These are phyloP conservation scores for Kandelia obovata DNA, from an alignment of 345 rosid species.

Conservation along the genomic window DNA sequence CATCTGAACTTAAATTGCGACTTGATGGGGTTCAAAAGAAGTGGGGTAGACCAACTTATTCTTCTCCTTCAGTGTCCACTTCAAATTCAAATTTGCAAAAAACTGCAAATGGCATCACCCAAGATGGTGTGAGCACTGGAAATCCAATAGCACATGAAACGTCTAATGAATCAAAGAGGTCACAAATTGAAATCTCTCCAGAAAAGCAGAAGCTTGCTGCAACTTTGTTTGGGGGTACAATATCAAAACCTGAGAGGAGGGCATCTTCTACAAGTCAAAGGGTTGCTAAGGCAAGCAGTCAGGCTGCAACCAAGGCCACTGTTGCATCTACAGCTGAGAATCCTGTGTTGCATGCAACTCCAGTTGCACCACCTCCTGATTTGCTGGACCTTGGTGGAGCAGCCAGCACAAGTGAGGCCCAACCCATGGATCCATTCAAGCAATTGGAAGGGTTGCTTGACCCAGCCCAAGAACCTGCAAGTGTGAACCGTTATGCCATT, in stretches of 20 bases:
- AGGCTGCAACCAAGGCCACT: background rate
- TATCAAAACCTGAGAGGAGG: constrained; percentile 61
- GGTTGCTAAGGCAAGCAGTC: constrained; percentile 44
- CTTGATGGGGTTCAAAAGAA: constrained; percentile 95
- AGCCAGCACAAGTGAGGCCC: constrained; percentile 28
- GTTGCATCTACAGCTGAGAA: constrained; percentile 4
- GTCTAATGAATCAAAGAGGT: constrained; percentile 53
- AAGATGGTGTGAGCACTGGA: constrained; percentile 34
- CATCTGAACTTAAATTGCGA: constrained; percentile 66
- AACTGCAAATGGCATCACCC: constrained; percentile 45
- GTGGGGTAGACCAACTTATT: constrained; percentile 79
- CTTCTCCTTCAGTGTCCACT: constrained; percentile 47
- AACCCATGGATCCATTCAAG: constrained; percentile 69
- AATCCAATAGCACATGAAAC: constrained; percentile 47
- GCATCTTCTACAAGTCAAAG: constrained; percentile 37
- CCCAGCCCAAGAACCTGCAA: constrained; percentile 27
- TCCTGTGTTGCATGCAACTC: constrained; percentile 34
- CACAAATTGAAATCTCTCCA: constrained; percentile 56
- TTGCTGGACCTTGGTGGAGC: constrained; percentile 87
- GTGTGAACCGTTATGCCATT: constrained; percentile 19
- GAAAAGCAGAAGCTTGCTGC: constrained; percentile 99
- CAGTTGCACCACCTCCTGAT: constrained; percentile 73
- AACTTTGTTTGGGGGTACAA: constrained; percentile 71
- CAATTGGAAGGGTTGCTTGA: constrained; percentile 84
- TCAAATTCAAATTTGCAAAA: constrained; percentile 45